Percentiles rank a stretch among this genome's conserved stretches.
These are phyloP conservation scores for Cyclotella cryptica DNA, from an alignment of 108 stramenopile species.

Conservation along the genomic window DNA sequence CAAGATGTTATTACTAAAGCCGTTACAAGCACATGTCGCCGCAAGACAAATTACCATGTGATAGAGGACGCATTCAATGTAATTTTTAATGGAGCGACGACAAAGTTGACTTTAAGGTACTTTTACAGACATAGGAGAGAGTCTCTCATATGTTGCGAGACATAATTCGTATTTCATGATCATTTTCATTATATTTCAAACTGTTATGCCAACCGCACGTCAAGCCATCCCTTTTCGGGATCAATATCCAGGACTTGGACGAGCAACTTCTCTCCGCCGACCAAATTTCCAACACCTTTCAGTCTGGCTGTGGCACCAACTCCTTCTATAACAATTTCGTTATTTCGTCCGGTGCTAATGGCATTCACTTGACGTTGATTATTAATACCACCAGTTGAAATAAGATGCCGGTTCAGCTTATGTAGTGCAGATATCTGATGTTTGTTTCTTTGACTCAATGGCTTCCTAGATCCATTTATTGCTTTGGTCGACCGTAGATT, in stretches of 20 bases:
- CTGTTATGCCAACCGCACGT: slow-evolving; percentile 38
- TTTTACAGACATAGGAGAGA: neutral
- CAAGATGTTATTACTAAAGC: neutral
- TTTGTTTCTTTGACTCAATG: slow-evolving; percentile 1
- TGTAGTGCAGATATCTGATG: slow-evolving; percentile 49
- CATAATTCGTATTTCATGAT: neutral
- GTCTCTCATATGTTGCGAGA: neutral
- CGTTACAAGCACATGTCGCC: neutral
- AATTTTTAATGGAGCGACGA: neutral
- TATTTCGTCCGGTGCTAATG: slow-evolving; percentile 68
- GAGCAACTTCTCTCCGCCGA: slow-evolving; percentile 59
- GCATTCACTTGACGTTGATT: slow-evolving; percentile 48
- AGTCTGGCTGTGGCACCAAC: slow-evolving; percentile 61
- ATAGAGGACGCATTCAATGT: neutral
- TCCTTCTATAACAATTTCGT: slow-evolving; percentile 70
- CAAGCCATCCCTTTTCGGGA: slow-evolving; percentile 55
- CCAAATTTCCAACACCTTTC: slow-evolving; percentile 63
- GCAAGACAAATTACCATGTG: neutral
- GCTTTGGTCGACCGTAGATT: slow-evolving; percentile 55
- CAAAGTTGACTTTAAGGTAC: neutral
- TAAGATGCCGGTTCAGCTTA: slow-evolving; percentile 43
- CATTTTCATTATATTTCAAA: too few relatives aligned
- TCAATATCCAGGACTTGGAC: slow-evolving; percentile 65
- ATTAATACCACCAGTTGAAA: slow-evolving; percentile 35
- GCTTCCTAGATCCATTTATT: neutral